A percentile compares a stretch with the other conserved stretches of the same genome.
phyloP scores from a whole-genome alignment of 805 yeast species.

The Kodamaea jinghongensis region DNA sequence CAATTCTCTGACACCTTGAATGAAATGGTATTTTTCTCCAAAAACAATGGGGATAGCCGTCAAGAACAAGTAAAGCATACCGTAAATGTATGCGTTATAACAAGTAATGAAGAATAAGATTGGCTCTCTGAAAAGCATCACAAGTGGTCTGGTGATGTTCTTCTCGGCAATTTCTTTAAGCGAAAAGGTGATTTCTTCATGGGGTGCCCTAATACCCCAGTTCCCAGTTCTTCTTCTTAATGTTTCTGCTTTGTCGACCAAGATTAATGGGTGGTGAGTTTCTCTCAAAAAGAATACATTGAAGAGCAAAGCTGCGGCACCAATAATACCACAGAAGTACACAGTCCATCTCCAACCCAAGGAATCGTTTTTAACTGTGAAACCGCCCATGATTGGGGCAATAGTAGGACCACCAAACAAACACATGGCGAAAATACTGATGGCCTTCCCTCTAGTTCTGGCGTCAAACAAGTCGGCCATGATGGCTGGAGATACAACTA shows the following conservation, averaged over 20 bases:
- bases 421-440: conserved; percentile 19
- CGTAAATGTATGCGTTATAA: conserved; percentile 78
- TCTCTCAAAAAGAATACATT: conserved; percentile 34
- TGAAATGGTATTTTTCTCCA: conserved; percentile 54
- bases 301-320: conserved; percentile 28
- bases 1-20: conserved; percentile 60
- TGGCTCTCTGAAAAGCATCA: conserved; percentile 68
- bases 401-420: conserved; percentile 8
- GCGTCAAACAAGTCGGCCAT: conserved; percentile 21
- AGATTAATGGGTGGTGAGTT: conserved; percentile 38
- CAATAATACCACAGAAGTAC: conserved; percentile 50
- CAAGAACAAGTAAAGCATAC: conserved; percentile 69
- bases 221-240: conserved; percentile 39
- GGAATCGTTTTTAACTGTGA: conserved; percentile 50
- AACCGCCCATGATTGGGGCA: conserved; percentile 53
- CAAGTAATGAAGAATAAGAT: conserved; percentile 64
- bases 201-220: conserved; percentile 40
- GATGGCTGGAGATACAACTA: conserved; percentile 24
- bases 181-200: conserved; percentile 30
- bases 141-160: conserved; percentile 65
- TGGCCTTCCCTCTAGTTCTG: conserved; percentile 20
- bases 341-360: conserved; percentile 85
- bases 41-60: conserved; percentile 71
- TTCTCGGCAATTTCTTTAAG: conserved; percentile 58
- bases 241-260: conserved; percentile 30